These are phyloP conservation scores for Candolleomyces eurysporus DNA, from an alignment of 768 basidiomycete genomes.

Conservation along the genomic window DNA sequence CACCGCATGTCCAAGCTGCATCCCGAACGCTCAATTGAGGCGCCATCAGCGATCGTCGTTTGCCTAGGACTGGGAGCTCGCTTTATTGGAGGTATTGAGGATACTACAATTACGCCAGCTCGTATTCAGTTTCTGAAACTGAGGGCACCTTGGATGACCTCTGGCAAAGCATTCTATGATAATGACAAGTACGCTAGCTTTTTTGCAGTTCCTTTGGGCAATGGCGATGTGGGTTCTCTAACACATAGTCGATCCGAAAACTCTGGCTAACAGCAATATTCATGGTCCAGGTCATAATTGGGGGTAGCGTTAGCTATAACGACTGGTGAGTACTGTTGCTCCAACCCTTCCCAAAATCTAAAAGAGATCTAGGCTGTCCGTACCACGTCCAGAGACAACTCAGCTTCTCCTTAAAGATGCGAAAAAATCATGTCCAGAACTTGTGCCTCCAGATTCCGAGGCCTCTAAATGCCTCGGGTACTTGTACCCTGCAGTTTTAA, in stretches of 20 bases:
- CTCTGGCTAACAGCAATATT: background rate
- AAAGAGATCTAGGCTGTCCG: no score
- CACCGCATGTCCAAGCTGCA: background rate
- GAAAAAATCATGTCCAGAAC: no score
- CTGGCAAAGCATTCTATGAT: background rate
- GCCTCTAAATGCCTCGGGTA: no score
- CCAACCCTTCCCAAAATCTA: no score
- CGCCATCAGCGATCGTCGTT: background rate
- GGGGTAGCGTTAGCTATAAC: background rate
- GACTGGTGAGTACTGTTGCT: background rate
- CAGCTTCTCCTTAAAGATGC: no score
- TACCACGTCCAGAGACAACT: no score
- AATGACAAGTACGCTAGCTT: background rate
- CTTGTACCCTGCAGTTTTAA: no score
- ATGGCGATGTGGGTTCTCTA: background rate
- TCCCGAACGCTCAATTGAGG: background rate
- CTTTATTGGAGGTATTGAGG: background rate
- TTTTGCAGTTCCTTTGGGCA: background rate
- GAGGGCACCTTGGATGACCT: background rate
- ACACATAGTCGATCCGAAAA: background rate
- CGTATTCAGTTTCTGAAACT: background rate
- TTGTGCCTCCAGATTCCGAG: no score
- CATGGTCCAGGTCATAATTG: background rate
- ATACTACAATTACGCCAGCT: background rate
- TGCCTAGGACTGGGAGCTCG: background rate